Evolutionary conservation across 495 filamentous ascomycete species (phyloP).

Genomic region (Aspergillus sclerotiicarbonarius): DNA sequence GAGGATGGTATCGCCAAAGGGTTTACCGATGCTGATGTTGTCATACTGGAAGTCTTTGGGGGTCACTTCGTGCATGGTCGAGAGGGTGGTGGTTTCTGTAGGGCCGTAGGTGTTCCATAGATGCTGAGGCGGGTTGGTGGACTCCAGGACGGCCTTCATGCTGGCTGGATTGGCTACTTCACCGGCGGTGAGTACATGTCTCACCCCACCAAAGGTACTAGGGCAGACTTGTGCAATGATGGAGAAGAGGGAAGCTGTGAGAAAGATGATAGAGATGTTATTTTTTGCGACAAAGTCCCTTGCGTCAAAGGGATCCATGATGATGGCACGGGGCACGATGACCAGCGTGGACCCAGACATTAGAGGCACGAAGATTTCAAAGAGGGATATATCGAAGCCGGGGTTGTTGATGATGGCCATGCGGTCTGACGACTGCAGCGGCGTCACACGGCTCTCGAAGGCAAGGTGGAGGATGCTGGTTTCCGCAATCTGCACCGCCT

Average conservation of each 20-base stretch:
- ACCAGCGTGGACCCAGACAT: constrained; percentile 6
- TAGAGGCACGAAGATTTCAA: constrained; percentile 8
- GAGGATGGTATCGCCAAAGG: constrained; percentile 4
- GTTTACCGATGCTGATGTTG: constrained; percentile 4
- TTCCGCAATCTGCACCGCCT: constrained; percentile 13
- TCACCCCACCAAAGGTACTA: constrained; percentile 7
- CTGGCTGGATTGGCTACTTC: constrained; percentile 7
- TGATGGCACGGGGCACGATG: constrained; percentile 4
- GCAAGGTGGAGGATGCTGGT: constrained; percentile 8
- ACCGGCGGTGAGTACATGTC: constrained; percentile 12
- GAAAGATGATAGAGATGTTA: background rate
- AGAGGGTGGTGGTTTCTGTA: constrained; percentile 9
- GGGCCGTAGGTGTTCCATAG: constrained; percentile 15
- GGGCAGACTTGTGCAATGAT: constrained; percentile 8
- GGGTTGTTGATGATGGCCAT: constrained; percentile 12
- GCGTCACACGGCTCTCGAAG: background rate
- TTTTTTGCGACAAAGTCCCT: constrained; percentile 6
- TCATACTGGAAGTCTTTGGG: constrained; percentile 2
- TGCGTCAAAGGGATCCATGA: constrained; percentile 12
- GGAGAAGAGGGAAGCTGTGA: constrained; percentile 8
- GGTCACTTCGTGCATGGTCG: constrained; percentile 1
- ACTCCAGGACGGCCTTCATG: constrained; percentile 6
- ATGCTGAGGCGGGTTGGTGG: background rate
- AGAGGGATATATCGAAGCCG: constrained; percentile 12
- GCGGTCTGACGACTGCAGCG: background rate